Evolutionary conservation across 805 yeast species (phyloP).

Genomic region (Wickerhamiella occidentalis): DNA sequence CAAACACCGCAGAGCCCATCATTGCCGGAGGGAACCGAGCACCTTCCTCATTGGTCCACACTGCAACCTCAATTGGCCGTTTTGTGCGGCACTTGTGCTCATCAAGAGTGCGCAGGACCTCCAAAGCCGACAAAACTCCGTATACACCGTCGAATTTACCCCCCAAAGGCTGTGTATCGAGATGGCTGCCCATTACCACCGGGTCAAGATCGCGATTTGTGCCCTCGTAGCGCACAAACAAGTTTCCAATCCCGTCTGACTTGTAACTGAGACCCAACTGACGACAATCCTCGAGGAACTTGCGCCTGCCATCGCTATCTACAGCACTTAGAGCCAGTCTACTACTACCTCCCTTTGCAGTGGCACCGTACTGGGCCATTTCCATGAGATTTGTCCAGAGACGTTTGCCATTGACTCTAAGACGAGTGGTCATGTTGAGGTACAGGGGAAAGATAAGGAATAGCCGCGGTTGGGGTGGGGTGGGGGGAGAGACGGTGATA

Average conservation of each 20-base stretch:
- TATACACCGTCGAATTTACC: conserved; percentile 65
- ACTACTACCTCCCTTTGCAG: conserved; percentile 1
- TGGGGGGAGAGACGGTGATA: no score
- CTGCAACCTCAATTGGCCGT: conserved; percentile 50
- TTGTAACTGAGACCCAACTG: conserved; percentile 29
- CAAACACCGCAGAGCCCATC: conserved; percentile 60
- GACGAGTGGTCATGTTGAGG: background rate
- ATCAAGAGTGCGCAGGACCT: conserved; percentile 51
- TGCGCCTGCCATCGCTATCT: conserved; percentile 2
- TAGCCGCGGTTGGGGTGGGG: background rate
- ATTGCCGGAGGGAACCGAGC: conserved; percentile 61
- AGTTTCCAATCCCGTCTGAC: conserved; percentile 56
- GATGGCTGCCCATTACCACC: conserved; percentile 59
- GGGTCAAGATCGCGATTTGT: conserved; percentile 36
- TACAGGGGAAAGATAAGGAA: background rate
- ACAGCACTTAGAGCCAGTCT: conserved; percentile 1
- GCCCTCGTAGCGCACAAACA: conserved; percentile 56
- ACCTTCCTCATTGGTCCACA: conserved; percentile 74
- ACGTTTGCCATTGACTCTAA: background rate
- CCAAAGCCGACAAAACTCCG: conserved; percentile 58
- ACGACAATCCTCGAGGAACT: background rate
- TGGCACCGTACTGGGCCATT: conserved; percentile 4
- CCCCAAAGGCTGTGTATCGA: conserved; percentile 70
- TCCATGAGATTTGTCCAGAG: conserved; percentile 6
- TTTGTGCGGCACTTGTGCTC: conserved; percentile 49